Conservation (phyloP, 495 filamentous ascomycete species). For the Penicillium canescens region DNA sequence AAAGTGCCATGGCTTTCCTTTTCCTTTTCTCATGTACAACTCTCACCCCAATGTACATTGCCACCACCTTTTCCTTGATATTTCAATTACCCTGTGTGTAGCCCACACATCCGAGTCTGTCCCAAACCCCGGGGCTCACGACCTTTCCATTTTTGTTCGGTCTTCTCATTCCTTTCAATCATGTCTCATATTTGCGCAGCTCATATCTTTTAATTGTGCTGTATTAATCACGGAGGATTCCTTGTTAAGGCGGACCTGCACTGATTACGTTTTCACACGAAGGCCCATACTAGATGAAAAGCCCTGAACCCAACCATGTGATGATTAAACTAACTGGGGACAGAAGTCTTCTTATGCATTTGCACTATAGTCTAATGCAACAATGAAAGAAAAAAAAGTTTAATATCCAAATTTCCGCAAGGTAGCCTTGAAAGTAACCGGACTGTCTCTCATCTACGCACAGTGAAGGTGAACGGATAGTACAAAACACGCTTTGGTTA, state of each 20-base stretch:
- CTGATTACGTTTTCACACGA: conserved; percentile 21
- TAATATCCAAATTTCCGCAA: neutral
- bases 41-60: conserved; percentile 27
- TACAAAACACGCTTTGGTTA: too few relatives aligned
- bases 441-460: too few relatives aligned
- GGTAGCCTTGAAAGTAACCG: neutral
- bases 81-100: conserved; percentile 12
- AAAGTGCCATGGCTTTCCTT: neutral
- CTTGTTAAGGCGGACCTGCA: conserved; percentile 11
- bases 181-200: conserved; percentile 31
- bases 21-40: conserved; percentile 20
- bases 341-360: conserved; percentile 8
- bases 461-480: too few relatives aligned
- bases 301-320: conserved; percentile 21
- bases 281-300: conserved; percentile 18
- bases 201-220: conserved; percentile 30
- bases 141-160: conserved; percentile 17
- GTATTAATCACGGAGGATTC: conserved; percentile 21
- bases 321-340: conserved; percentile 17
- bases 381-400: neutral
- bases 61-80: conserved; percentile 2
- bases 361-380: conserved; percentile 2
- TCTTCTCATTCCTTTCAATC: conserved; percentile 18
- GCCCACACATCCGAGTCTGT: conserved; percentile 4
- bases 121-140: conserved; percentile 14